Percentiles rank a stretch among this genome's conserved stretches.
Conservation (phyloP, 1,284 basidiomycete species). For the Malassezia equina region DNA sequence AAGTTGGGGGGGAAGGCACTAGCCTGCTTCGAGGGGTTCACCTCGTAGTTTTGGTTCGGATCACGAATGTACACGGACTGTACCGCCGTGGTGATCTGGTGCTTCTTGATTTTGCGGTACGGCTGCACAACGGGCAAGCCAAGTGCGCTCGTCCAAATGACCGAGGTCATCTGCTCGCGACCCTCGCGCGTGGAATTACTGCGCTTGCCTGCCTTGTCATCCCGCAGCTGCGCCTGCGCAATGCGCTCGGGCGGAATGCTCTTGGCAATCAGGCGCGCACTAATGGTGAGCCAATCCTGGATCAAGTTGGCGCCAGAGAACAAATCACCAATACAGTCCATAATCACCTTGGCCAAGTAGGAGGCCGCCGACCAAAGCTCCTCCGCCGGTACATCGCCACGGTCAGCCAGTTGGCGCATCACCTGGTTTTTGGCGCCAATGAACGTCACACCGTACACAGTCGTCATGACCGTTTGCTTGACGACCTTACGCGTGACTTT, state of each 20-base stretch:
- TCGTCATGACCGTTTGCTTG: constrained; percentile 99
- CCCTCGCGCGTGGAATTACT: constrained; percentile 16
- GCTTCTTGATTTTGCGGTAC: constrained; percentile 73
- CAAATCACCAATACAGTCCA: constrained; percentile 66
- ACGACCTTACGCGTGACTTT: constrained; percentile 88
- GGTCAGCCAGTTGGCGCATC: constrained; percentile 71
- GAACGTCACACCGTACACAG: constrained; percentile 95
- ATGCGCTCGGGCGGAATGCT: constrained; percentile 72
- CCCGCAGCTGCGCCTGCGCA: constrained; percentile 50
- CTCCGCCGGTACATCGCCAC: constrained; percentile 64
- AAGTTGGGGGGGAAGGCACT: constrained; percentile 98
- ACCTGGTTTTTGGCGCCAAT: constrained; percentile 92
- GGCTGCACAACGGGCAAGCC: constrained; percentile 93
- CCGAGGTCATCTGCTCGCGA: constrained; percentile 80
- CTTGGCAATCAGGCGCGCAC: constrained; percentile 74
- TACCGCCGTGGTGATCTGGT: constrained; percentile 63
- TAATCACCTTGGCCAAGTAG: constrained; percentile 56
- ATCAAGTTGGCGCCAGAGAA: constrained; percentile 85
- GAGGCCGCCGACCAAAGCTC: constrained; percentile 65
- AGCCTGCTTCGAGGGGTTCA: constrained; percentile 77
- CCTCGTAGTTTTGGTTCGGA: constrained; percentile 67
- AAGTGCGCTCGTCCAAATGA: constrained; percentile 92
- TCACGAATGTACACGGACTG: constrained; percentile 91
- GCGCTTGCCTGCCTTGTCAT: constrained; percentile 19
- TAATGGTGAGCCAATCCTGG: constrained; percentile 77